Conservation (phyloP, 257 asterid genomes). For the Nicotiana undulata region DNA sequence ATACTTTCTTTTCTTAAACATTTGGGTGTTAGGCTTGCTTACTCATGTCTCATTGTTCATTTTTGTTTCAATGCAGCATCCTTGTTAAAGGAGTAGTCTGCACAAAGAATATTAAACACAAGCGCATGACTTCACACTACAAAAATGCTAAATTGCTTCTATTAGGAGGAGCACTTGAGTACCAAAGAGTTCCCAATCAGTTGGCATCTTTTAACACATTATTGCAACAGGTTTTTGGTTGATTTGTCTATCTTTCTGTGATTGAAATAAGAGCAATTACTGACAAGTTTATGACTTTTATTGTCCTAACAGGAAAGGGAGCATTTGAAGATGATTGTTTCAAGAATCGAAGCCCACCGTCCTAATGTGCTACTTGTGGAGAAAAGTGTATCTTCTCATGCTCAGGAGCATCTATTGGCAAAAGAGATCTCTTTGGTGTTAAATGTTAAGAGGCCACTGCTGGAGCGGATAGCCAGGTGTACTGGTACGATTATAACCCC, state of each 20-base stretch:
- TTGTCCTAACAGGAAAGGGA: constrained; percentile 65
- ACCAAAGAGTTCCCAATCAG: constrained; percentile 73
- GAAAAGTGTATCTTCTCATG: constrained; percentile 86
- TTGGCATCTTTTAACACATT: constrained; percentile 83
- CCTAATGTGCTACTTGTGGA: constrained; percentile 95
- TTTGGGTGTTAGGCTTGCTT: constrained; percentile 10
- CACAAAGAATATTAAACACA: constrained; percentile 91
- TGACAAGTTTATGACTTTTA: constrained; percentile 7
- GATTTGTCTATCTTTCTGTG: constrained; percentile 3
- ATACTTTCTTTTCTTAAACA: constrained; percentile 16
- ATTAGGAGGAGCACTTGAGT: constrained; percentile 93
- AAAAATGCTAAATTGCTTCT: constrained; percentile 74
- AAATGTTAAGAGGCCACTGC: constrained; percentile 64
- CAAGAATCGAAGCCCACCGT: constrained; percentile 75
- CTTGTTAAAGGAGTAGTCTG: constrained; percentile 86
- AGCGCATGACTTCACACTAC: constrained; percentile 86
- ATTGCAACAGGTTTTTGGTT: constrained; percentile 60
- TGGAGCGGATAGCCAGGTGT: constrained; percentile 91
- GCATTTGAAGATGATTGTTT: constrained; percentile 66
- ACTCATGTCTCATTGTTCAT: not conserved
- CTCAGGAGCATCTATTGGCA: constrained; percentile 71
- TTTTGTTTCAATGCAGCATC: constrained; percentile 44
- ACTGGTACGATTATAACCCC: constrained; percentile 78
- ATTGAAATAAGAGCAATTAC: constrained; percentile 10
- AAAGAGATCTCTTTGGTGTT: constrained; percentile 89